Percentiles rank a stretch among this genome's conserved stretches.
Evolutionary conservation across 2,329 filamentous ascomycete species (phyloP).

Genomic region (Hymenoscyphus scutula): DNA sequence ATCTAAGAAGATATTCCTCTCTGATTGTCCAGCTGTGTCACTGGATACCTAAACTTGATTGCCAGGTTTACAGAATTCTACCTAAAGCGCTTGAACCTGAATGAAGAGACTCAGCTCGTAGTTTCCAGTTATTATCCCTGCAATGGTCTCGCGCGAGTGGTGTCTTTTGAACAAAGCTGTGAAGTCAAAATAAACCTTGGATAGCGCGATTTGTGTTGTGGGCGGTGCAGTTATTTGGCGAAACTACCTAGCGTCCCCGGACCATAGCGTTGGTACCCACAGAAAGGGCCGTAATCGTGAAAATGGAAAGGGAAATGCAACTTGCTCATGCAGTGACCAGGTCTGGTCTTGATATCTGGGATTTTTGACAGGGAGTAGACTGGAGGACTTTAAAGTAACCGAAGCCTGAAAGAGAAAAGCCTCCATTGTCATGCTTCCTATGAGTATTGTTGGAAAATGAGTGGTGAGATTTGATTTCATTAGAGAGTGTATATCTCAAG

Average conservation of each 20-base stretch:
- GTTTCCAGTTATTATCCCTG: too few species aligned
- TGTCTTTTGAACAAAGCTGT: neutral
- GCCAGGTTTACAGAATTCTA: too few species aligned
- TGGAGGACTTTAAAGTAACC: neutral
- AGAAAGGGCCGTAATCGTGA: neutral
- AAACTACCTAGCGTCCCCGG: neutral
- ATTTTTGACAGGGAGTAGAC: neutral
- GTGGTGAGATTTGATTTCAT: constrained; percentile 2
- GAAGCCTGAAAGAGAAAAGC: neutral
- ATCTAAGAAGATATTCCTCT: too few species aligned
- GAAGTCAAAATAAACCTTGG: neutral
- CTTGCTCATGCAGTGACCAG: neutral
- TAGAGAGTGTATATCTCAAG: neutral
- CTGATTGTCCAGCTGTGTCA: too few species aligned
- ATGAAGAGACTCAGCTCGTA: too few species aligned
- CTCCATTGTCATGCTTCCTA: neutral
- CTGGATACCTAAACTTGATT: too few species aligned
- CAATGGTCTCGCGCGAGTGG: too few species aligned
- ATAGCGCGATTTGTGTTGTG: neutral
- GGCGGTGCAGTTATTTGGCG: neutral
- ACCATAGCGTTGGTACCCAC: neutral
- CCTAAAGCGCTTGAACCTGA: too few species aligned
- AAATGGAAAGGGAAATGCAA: neutral
- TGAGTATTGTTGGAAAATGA: neutral
- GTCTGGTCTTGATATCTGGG: neutral